Conservation (phyloP, 2,329 filamentous ascomycete genomes). For the Tetracladium maxilliforme region DNA sequence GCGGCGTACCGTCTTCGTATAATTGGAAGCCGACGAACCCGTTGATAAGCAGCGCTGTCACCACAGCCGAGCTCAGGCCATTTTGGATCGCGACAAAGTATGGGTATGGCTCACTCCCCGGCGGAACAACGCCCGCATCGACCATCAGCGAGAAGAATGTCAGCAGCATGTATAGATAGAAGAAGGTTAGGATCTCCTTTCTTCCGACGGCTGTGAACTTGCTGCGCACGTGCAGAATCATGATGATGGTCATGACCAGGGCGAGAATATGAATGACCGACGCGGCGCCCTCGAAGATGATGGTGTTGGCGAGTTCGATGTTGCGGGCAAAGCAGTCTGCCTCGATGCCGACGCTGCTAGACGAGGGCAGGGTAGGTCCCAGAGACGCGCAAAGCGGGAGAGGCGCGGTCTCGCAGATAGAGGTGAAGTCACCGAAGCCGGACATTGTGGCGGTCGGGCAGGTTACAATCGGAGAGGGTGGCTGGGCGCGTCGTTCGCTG, state of each 20-base stretch:
- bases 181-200: conserved; percentile 71
- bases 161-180: conserved; percentile 89
- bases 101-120: conserved; percentile 64
- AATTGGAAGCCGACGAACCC: conserved; percentile 97
- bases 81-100: conserved; percentile 87
- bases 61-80: conserved; percentile 70
- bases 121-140: conserved; percentile 83
- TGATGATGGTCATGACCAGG: conserved; percentile 84
- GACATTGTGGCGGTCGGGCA: conserved; percentile 44
- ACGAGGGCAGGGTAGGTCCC: conserved; percentile 56
- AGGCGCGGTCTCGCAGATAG: conserved; percentile 71
- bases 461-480: too few relatives aligned
- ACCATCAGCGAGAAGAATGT: conserved; percentile 81
- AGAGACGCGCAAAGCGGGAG: conserved; percentile 80
- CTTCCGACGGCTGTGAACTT: conserved; percentile 97
- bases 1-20: conserved; percentile 88
- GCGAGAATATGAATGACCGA: conserved; percentile 87
- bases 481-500: too few relatives aligned
- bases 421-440: conserved; percentile 82
- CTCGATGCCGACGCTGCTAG: conserved; percentile 62
- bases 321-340: conserved; percentile 86
- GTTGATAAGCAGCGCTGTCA: conserved; percentile 86
- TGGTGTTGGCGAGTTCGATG: conserved; percentile 92
- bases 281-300: conserved; percentile 90
- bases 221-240: conserved; percentile 91